A percentile compares a stretch with the other conserved stretches of the same genome.
These are phyloP conservation scores for Vitellaria paradoxa DNA, from an alignment of 179 eudicot species.

Conservation along the genomic window DNA sequence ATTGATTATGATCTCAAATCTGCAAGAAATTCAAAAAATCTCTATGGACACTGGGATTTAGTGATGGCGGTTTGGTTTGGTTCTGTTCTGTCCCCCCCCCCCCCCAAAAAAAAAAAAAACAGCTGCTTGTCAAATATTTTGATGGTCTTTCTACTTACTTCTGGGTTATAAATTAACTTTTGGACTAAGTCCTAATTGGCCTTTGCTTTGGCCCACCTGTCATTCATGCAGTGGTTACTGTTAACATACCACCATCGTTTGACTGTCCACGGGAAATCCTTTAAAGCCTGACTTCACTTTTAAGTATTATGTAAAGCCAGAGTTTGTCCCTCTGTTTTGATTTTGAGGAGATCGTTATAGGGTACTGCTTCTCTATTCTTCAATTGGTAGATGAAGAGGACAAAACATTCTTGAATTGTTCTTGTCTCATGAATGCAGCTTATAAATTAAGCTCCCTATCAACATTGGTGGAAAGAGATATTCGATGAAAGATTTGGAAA, in stretches of 20 bases:
- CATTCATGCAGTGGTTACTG: neutral
- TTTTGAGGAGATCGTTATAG: slow-evolving; percentile 14
- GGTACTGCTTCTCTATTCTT: slow-evolving; percentile 21
- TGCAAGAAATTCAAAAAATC: no score
- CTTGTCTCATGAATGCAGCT: slow-evolving; percentile 88
- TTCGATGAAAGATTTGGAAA: slow-evolving; percentile 84
- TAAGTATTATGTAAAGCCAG: neutral
- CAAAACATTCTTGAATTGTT: slow-evolving; percentile 65
- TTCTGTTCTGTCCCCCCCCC: no score
- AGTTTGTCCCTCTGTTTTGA: neutral
- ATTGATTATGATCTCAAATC: no score
- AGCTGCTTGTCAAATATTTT: neutral
- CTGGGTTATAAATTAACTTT: neutral
- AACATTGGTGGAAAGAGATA: slow-evolving; percentile 79
- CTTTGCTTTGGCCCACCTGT: neutral
- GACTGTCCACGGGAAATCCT: neutral
- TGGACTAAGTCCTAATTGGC: neutral
- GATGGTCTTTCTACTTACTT: neutral
- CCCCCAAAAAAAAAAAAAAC: no score
- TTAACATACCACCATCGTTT: neutral
- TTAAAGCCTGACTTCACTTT: neutral
- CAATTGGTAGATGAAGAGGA: slow-evolving; percentile 35
- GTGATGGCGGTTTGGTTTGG: no score
- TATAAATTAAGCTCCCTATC: slow-evolving; percentile 51
- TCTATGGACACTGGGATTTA: neutral